These are phyloP conservation scores for Phytophthora pistaciae DNA, from an alignment of 352 stramenopile species.

Conservation along the genomic window DNA sequence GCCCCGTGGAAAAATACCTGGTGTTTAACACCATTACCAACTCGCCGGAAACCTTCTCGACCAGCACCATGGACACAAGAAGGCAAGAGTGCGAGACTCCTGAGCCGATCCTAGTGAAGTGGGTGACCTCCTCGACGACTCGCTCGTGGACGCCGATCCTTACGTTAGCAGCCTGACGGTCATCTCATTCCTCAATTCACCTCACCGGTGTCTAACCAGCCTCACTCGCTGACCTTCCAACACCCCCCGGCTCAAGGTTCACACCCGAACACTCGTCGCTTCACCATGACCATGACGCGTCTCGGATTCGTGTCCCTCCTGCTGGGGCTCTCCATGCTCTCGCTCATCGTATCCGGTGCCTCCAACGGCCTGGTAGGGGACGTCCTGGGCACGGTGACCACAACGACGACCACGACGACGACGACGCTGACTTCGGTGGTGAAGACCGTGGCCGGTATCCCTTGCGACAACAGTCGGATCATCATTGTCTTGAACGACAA, in stretches of 20 bases:
- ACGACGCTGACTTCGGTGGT: constrained; percentile 21
- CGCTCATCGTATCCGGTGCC: constrained; percentile 19
- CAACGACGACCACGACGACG: background rate
- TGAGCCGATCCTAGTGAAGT: constrained; percentile 8
- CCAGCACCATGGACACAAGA: constrained; percentile 2
- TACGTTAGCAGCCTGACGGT: background rate
- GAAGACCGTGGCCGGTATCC: constrained; percentile 13
- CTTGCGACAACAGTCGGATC: constrained; percentile 14
- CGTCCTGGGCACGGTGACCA: constrained; percentile 1
- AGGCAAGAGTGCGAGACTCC: constrained; percentile 14
- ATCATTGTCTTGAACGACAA: constrained; percentile 30
- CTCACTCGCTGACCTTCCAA: constrained; percentile 10
- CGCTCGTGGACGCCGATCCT: background rate
- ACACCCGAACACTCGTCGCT: background rate
- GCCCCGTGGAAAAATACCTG: constrained; percentile 16
- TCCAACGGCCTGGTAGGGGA: constrained; percentile 12
- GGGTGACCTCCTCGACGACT: background rate
- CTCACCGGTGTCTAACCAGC: constrained; percentile 37
- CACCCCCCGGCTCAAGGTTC: background rate
- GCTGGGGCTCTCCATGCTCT: constrained; percentile 5
- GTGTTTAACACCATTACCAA: constrained; percentile 37
- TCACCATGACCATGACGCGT: constrained; percentile 27
- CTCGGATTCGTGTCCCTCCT: constrained; percentile 16
- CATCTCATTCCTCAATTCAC: constrained; percentile 49
- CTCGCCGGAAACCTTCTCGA: constrained; percentile 7